These are phyloP conservation scores for Byssoonygena ceratinophila DNA, from an alignment of 2,329 filamentous ascomycete species.

Conservation along the genomic window DNA sequence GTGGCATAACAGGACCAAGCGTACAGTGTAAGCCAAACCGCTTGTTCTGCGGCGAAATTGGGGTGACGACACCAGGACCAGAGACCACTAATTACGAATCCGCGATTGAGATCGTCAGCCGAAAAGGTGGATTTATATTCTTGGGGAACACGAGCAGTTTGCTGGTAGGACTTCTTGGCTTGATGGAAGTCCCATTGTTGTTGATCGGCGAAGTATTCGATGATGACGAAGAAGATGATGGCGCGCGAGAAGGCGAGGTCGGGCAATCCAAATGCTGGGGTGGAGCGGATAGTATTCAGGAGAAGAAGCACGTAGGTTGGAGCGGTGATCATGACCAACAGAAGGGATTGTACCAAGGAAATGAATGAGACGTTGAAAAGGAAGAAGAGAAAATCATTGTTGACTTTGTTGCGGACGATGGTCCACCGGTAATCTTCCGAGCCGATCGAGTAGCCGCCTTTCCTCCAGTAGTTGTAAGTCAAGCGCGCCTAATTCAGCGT, in stretches of 20 bases:
- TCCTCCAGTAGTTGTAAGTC: slow-evolving; percentile 95
- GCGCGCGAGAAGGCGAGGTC: slow-evolving; percentile 49
- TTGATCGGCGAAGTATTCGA: slow-evolving; percentile 74
- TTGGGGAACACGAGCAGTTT: slow-evolving; percentile 58
- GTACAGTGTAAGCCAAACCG: slow-evolving; percentile 79
- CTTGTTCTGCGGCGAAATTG: slow-evolving; percentile 88
- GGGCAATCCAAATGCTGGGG: slow-evolving; percentile 45
- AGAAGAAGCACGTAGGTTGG: slow-evolving; percentile 73
- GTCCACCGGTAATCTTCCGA: slow-evolving; percentile 94
- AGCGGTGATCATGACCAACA: slow-evolving; percentile 67
- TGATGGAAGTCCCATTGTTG: slow-evolving; percentile 86
- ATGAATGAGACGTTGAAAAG: slow-evolving; percentile 87
- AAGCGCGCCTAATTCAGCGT: slow-evolving; percentile 51
- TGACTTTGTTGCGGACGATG: slow-evolving; percentile 57
- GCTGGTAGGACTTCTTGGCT: slow-evolving; percentile 66
- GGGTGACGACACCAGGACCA: slow-evolving; percentile 87
- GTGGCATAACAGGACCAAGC: slow-evolving; percentile 74
- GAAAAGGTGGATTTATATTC: slow-evolving; percentile 43
- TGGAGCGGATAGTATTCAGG: slow-evolving; percentile 51
- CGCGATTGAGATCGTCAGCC: slow-evolving; percentile 72
- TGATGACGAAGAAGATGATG: slow-evolving; percentile 48
- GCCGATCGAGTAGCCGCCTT: slow-evolving; percentile 77
- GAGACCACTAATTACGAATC: slow-evolving; percentile 73
- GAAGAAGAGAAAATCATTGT: slow-evolving; percentile 67
- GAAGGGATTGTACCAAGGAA: slow-evolving; percentile 65